These are phyloP conservation scores for Candida silvicultrix DNA, from an alignment of 805 yeast species.

Conservation along the genomic window DNA sequence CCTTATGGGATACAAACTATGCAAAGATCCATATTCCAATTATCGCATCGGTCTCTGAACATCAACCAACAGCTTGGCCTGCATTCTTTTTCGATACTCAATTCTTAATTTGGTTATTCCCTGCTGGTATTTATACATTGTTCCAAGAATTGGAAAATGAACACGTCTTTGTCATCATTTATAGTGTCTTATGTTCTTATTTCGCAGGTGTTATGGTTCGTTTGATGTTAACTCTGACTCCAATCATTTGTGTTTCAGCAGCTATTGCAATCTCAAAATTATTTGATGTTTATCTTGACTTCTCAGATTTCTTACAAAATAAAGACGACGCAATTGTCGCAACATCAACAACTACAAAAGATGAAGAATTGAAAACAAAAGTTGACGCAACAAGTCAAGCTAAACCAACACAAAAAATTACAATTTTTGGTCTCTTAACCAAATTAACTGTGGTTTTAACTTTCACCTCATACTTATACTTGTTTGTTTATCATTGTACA, in stretches of 20 bases:
- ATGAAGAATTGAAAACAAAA: slow-evolving; percentile 11
- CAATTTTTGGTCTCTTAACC: slow-evolving; percentile 33
- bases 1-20: slow-evolving; percentile 95
- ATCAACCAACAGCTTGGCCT: slow-evolving; percentile 99
- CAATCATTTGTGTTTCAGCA: slow-evolving; percentile 88
- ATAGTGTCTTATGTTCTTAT: slow-evolving; percentile 89
- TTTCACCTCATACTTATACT: slow-evolving; percentile 64
- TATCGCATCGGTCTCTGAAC: slow-evolving; percentile 98
- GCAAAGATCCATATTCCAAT: slow-evolving; percentile 98
- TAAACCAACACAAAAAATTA: slow-evolving; percentile 15
- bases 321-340: not conserved
- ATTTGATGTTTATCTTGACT: slow-evolving; percentile 74
- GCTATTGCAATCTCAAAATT: slow-evolving; percentile 84
- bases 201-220: slow-evolving; percentile 99
- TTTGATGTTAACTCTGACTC: slow-evolving; percentile 93
- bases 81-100: slow-evolving; percentile 92
- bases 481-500: slow-evolving; percentile 91
- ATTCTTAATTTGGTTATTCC: slow-evolving; percentile 95
- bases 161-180: slow-evolving; percentile 87
- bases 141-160: slow-evolving; percentile 88
- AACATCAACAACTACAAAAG: not conserved
- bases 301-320: slow-evolving; percentile 30
- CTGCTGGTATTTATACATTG: slow-evolving; percentile 89
- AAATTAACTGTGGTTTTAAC: slow-evolving; percentile 58
- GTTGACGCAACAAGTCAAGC: slow-evolving; percentile 2